Evolutionary conservation across 169 alveolate genomes (phyloP).

Genomic region (Eimeria necatrix): DNA sequence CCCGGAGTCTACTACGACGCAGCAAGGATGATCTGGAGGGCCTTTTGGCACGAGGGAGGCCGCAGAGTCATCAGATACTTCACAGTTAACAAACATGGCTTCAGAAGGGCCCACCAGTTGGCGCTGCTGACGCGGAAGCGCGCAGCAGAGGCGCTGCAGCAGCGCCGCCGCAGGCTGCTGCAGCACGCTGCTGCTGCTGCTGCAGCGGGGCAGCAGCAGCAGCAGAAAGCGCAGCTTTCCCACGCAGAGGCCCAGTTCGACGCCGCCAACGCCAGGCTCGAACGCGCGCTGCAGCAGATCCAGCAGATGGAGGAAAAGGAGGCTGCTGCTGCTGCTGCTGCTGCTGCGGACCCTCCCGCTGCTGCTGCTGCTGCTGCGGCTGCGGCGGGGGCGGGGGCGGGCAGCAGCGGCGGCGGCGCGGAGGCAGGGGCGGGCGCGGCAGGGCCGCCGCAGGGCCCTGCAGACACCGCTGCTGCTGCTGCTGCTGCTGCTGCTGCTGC

Average conservation of each 20-base stretch:
- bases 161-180: neutral
- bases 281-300: neutral
- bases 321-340: conserved; percentile 57
- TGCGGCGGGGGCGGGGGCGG: neutral
- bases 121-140: conserved; percentile 68
- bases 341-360: neutral
- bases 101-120: conserved; percentile 41
- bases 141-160: conserved; percentile 63
- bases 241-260: conserved; percentile 8
- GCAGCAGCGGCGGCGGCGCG: neutral
- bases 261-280: conserved; percentile 22
- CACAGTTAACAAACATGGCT: conserved; percentile 76
- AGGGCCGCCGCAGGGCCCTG: too few relatives aligned
- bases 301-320: conserved; percentile 13
- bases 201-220: conserved; percentile 28
- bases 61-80: conserved; percentile 63
- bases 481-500: too few relatives aligned
- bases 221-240: neutral
- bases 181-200: conserved; percentile 35
- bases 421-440: conserved; percentile 4
- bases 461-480: too few relatives aligned
- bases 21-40: conserved; percentile 71
- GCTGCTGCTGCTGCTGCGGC: neutral
- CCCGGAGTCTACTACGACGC: conserved; percentile 75
- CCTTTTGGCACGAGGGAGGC: conserved; percentile 80